Evolutionary conservation across 306 rosid species (phyloP), one percentile per base, ranked within the genome.

Genomic region (Castanospermum australe): DNA sequence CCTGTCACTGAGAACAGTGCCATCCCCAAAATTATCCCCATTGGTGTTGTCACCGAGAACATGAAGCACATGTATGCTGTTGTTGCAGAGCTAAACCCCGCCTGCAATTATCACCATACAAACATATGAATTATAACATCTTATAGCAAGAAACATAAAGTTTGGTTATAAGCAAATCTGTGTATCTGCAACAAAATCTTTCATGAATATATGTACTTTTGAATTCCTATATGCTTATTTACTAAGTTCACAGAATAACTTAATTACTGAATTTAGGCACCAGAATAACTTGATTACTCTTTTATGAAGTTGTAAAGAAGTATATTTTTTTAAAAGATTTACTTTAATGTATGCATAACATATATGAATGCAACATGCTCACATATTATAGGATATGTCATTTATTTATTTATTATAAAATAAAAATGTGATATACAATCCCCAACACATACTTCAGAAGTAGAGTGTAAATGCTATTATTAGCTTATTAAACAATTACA

Each of bases 21-120:
- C 96, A 95, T 95, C 24, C 99, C 98, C 80, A 91, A 24, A 1
- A 92, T 79, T 68, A 92, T 91, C n/a, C 98, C 99, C 92, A 92
- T 75, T 0, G 99, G 99, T 0, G 97, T 95, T 30, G 99, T 95
- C 79, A 92, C 98, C 2, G 99, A 86, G 81, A 95, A 95, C 99
- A 95, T 88, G 81, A 92, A 89, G 66, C 98, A 92, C 99, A 95
- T 95, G 64, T 91, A 92, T 7, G 92, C 90, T 1, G 93, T 89
- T 21, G 99, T 91, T 50, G 82, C 81, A 8, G 85, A 71, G 66
- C 88, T 90, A 75, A 95, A 92, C 2, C 96, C 97, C 0, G 97
- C 99, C 98, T 94, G 96, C 73, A 80, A 73, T 65, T 7, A 39
- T 65, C 48, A 20, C 0, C 66, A 67, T 35, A 20, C 9, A 61